phyloP scores from a whole-genome alignment of 2,329 filamentous ascomycete species.

The Trichoderma semiorbis region DNA sequence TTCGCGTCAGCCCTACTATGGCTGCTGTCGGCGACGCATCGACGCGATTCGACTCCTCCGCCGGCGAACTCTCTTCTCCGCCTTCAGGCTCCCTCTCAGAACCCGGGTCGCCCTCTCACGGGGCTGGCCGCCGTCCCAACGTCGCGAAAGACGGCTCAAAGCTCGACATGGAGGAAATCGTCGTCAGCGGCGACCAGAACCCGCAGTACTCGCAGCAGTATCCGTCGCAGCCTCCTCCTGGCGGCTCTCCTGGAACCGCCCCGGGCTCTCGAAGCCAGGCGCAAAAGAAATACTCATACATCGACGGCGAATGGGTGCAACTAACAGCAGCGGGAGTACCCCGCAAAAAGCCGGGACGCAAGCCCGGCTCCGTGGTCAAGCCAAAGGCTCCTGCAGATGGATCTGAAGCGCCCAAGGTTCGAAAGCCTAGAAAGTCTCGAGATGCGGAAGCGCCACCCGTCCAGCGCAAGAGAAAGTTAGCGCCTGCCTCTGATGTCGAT shows the following conservation, averaged over 20 bases:
- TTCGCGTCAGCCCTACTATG: constrained; percentile 24
- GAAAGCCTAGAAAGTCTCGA: constrained; percentile 54
- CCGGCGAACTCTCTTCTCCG: constrained; percentile 50
- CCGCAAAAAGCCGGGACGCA: constrained; percentile 62
- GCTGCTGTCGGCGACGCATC: constrained; percentile 31
- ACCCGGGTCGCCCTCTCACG: constrained; percentile 43
- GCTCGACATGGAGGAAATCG: constrained; percentile 47
- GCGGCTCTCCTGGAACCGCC: constrained; percentile 16
- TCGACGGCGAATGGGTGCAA: constrained; percentile 43
- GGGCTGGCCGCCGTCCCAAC: constrained; percentile 29
- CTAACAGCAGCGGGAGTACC: constrained; percentile 57
- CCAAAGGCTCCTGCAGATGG: constrained; percentile 38
- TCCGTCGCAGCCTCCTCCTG: constrained; percentile 28
- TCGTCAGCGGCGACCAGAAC: constrained; percentile 40
- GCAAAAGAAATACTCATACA: constrained; percentile 32
- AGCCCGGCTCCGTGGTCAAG: constrained; percentile 56
- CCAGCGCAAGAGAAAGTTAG: constrained; percentile 54
- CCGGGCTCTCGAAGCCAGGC: constrained; percentile 21
- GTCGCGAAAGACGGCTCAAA: constrained; percentile 15
- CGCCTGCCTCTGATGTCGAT: constrained; percentile 38
- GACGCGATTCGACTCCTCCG: constrained; percentile 46
- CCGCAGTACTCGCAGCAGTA: constrained; percentile 25
- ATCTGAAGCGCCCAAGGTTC: constrained; percentile 45
- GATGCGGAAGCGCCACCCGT: constrained; percentile 57
- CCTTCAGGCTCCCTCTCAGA: constrained; percentile 50